Conservation (phyloP, 1,284 basidiomycete genomes). For the Ustilago cynodontis region DNA sequence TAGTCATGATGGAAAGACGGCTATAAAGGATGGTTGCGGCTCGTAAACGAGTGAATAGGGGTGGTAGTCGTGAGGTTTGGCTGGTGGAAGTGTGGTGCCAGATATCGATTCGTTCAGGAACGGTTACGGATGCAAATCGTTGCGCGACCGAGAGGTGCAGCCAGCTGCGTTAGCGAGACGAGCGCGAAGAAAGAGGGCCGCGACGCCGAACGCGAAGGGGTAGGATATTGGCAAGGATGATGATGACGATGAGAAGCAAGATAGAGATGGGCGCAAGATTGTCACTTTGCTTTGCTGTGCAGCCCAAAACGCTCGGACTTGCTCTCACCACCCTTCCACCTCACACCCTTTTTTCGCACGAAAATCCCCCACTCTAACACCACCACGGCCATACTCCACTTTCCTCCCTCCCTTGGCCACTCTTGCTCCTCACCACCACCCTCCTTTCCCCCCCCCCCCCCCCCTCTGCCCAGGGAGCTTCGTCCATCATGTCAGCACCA, state of each 20-base stretch:
- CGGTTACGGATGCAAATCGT: not conserved
- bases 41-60: too few relatives aligned
- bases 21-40: too few relatives aligned
- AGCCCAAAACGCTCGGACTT: too few relatives aligned
- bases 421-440: not conserved
- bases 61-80: too few relatives aligned
- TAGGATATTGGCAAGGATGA: not conserved
- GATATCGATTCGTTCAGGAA: too few relatives aligned
- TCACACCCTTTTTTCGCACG: constrained; percentile 21
- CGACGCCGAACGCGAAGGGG: not conserved
- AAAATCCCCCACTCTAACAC: constrained; percentile 5
- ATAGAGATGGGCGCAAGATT: not conserved
- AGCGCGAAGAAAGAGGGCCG: not conserved
- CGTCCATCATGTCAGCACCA: constrained; percentile 30
- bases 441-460: not conserved
- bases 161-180: not conserved
- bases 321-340: constrained; percentile 24
- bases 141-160: not conserved
- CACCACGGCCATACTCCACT: not conserved
- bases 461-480: too few relatives aligned
- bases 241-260: not conserved
- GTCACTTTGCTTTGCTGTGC: not conserved
- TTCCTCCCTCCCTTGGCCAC: not conserved
- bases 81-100: too few relatives aligned
- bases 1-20: constrained; percentile 6